Base-by-base conservation (phyloP, 1,139 yeast genomes). In the Candida glucosophila region DNA sequence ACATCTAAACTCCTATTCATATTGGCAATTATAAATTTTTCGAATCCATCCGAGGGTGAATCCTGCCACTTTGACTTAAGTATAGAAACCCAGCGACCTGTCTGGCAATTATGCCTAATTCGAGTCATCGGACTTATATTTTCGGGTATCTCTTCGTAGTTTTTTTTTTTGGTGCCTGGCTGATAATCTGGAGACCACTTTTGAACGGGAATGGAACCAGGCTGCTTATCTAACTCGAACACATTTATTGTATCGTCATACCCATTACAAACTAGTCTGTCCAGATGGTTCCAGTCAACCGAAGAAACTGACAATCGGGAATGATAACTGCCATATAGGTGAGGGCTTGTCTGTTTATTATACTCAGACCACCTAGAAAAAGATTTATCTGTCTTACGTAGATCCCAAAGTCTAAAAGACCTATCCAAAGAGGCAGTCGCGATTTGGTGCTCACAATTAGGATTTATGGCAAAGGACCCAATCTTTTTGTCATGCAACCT, bases 51-150 rank as follows among this genome's bases (percentile, higher is more conserved):
- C 16, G 51, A 57, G 0, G 94, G 93, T 11, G 58, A 47, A 3
- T 48, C 40, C 32, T 83, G 95, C 92, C 96, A 90, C 41, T 74
- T 68, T 0, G 95, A 75, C 42, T 86, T 85, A 29, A 90, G 58
- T 26, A 90, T 88, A 1, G 95, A 78, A 1, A 90, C 95, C 98
- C 98, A 90, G 35, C 95, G 60, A 0, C 98, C 97, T 0, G 95
- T 80, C 49, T 88, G 95, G 54, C 97, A 90, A 43, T 88, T 88
- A 49, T 90, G 97, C 33, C 70, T 72, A 26, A 90, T 63, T 8
- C 72, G 72, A 15, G 71, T 66, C 19, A 66, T 47, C 0, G 95
- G 92, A 8, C 41, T 45, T 16, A 85, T 42, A 29, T 52, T 55
- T 8, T 42, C 37, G 0, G 58, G 55, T 8, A 52, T 36, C n/a